Evolutionary conservation across 1,284 basidiomycete species (phyloP).

Genomic region (Ceratobasidium sp.): DNA sequence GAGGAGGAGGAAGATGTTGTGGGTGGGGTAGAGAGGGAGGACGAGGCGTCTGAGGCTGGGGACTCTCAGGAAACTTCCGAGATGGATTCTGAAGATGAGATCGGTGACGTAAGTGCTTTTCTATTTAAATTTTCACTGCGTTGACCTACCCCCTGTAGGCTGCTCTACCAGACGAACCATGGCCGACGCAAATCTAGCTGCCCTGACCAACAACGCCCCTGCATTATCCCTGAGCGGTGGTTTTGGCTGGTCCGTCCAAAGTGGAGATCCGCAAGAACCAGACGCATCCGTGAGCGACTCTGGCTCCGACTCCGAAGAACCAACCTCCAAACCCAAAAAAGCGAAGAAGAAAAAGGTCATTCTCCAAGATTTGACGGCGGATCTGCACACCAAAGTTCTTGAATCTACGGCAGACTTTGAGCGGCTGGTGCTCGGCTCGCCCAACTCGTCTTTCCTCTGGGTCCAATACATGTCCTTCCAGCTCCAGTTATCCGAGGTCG

Average conservation of each 20-base stretch:
- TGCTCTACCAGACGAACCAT: conserved; percentile 52
- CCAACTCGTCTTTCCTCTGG: conserved; percentile 91
- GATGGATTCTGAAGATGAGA: conserved; percentile 51
- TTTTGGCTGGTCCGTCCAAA: conserved; percentile 64
- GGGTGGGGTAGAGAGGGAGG: conserved; percentile 53
- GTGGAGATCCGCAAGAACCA: conserved; percentile 41
- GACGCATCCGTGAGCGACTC: conserved; percentile 8
- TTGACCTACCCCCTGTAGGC: background rate
- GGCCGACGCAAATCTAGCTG: conserved; percentile 51
- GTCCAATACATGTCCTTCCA: conserved; percentile 73
- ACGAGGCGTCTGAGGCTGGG: conserved; percentile 53
- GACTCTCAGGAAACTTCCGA: conserved; percentile 53
- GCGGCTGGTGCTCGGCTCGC: conserved; percentile 92
- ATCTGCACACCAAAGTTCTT: conserved; percentile 86
- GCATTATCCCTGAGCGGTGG: conserved; percentile 61
- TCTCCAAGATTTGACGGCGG: conserved; percentile 85
- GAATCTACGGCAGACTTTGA: conserved; percentile 96
- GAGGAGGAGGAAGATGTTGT: conserved; percentile 51
- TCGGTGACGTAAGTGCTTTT: conserved; percentile 7
- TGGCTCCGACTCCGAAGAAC: conserved; percentile 51
- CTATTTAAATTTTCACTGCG: background rate
- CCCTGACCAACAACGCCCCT: conserved; percentile 49
- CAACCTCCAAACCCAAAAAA: conserved; percentile 65
- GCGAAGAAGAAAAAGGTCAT: conserved; percentile 78
- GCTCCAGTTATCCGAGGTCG: conserved; percentile 93